Evolutionary conservation across 352 stramenopile genomes (phyloP), one percentile per base, ranked within the genome.

Genomic region (Phytopythium ostracodes): DNA sequence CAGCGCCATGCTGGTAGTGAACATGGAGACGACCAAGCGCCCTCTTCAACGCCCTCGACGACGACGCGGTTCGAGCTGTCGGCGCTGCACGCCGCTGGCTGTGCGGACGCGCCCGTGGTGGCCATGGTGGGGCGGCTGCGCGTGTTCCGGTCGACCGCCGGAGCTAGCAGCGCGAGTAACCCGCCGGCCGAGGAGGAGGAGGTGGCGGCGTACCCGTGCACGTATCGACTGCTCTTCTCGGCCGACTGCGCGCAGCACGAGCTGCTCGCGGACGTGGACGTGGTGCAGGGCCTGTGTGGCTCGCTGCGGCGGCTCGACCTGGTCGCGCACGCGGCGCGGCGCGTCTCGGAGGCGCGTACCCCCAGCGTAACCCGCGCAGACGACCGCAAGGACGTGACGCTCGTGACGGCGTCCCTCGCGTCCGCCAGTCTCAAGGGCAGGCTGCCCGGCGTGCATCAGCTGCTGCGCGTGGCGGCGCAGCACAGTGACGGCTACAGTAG

Each of bases 41-140:
- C 38, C 11, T 11, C 46, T 5, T 14, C 49, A 9, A 25, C 49
- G 8, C 3, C 49, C 2, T 10, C 46, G 3, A 52, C 46, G 25
- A 56, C 50, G 8, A 58, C 52, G 33, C 29, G 52, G 6, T 58
- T 58, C 52, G 52, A 58, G 52, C 52, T 58, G 25, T 20, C 40
- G 29, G 52, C 52, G 17, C 20, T 44, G 7, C 4, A 2, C 9
- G 33, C 52, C 18, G 20, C 22, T 20, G 52, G 52, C 0, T 11
- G 10, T 10, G 36, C 31, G 10, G 52, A 58, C 33, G 33, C 52
- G 0, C 52, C 31, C 9, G 52, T 58, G 12, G 33, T 58, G 5
- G 7, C 20, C 18, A 18, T 58, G 18, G n/a, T 11, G 18, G 52
- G 52, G 0, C 27, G 31, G 12, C 18, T 60, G 38, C 20, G 24